These are phyloP conservation scores for Miamiensis avidus DNA, from an alignment of 169 alveolate species.

Conservation along the genomic window DNA sequence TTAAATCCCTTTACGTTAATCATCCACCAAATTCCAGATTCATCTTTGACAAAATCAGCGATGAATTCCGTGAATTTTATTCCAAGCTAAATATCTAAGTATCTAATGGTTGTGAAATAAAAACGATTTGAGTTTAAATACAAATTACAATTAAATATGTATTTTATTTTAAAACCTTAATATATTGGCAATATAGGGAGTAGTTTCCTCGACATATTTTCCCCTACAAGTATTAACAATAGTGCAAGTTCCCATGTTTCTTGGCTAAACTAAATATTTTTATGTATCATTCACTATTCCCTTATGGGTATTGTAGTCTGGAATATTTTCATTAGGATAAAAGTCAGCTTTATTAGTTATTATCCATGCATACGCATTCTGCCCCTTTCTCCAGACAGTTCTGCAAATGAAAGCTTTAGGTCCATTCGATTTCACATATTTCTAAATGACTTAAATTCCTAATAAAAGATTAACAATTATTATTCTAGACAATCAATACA, in stretches of 20 bases:
- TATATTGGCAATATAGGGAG: constrained; percentile 28
- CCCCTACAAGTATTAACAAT: constrained; percentile 80
- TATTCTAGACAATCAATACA: not conserved
- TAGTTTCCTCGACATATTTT: constrained; percentile 71
- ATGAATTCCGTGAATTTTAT: constrained; percentile 67
- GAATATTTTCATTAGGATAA: constrained; percentile 52
- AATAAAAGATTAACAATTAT: constrained; percentile 13
- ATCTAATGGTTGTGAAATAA: not conserved
- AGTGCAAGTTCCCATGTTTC: constrained; percentile 59
- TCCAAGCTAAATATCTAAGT: constrained; percentile 65
- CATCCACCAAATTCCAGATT: constrained; percentile 85
- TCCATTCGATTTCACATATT: constrained; percentile 79
- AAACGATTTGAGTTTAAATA: not conserved
- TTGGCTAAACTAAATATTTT: constrained; percentile 67
- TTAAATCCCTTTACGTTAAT: constrained; percentile 37
- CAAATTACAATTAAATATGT: too few species aligned
- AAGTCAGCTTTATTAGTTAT: constrained; percentile 76
- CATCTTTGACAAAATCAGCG: constrained; percentile 83
- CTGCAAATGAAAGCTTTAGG: constrained; percentile 81
- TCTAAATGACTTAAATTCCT: constrained; percentile 65
- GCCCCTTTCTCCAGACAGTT: constrained; percentile 74
- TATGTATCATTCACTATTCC: constrained; percentile 2
- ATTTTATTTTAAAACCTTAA: not conserved
- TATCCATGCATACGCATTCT: constrained; percentile 68
- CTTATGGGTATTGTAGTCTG: constrained; percentile 44